Percentiles rank a stretch among this genome's conserved stretches.
Evolutionary conservation across 225 moss, liverwort and hornwort species (phyloP).

Genomic region (Bryum argenteum): DNA sequence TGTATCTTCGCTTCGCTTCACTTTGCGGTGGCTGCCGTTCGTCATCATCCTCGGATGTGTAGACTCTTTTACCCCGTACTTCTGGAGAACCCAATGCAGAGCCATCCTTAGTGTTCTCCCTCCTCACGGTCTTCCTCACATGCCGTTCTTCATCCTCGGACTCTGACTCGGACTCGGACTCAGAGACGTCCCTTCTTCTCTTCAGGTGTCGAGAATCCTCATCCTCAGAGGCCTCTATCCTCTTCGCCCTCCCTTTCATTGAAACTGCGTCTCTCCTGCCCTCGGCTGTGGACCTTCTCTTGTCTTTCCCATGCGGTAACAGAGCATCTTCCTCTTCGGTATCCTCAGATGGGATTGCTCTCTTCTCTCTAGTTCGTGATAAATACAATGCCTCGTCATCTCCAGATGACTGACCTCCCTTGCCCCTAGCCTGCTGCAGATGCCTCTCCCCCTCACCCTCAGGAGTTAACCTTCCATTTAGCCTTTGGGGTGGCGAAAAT

Average conservation of each 20-base stretch:
- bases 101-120: conserved; percentile 27
- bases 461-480: conserved; percentile 29
- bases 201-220: conserved; percentile 26
- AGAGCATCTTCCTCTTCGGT: conserved; percentile 28
- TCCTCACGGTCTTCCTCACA: conserved; percentile 25
- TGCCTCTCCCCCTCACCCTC: conserved; percentile 27
- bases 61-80: conserved; percentile 19
- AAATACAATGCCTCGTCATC: conserved; percentile 33
- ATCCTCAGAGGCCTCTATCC: conserved; percentile 25
- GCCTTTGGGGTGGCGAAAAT: conserved; percentile 33
- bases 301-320: conserved; percentile 29
- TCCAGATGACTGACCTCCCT: conserved; percentile 31
- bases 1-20: conserved; percentile 35
- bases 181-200: conserved; percentile 27
- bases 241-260: conserved; percentile 26
- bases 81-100: conserved; percentile 28
- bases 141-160: conserved; percentile 33
- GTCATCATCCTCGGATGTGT: conserved; percentile 40
- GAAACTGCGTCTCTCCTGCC: conserved; percentile 26
- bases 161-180: conserved; percentile 23
- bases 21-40: conserved; percentile 31
- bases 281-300: conserved; percentile 29
- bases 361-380: conserved; percentile 31
- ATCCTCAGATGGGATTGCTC: conserved; percentile 30
- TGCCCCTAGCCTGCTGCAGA: conserved; percentile 28